phyloP scores from a whole-genome alignment of 257 asterid genomes.

The Primulina tabacum region DNA sequence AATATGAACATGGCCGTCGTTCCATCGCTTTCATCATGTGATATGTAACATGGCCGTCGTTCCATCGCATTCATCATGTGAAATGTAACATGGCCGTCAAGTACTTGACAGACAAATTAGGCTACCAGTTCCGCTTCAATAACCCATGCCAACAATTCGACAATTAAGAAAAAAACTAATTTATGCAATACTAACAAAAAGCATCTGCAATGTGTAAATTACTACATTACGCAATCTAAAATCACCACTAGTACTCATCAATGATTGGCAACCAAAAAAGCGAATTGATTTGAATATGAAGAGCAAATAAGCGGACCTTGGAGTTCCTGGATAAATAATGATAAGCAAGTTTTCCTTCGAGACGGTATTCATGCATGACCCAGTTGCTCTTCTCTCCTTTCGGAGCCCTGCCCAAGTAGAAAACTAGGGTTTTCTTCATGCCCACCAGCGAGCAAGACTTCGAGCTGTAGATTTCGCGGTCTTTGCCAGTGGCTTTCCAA shows the following conservation, averaged over 20 bases:
- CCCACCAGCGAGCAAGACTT: conserved; percentile 69
- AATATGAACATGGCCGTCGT: too few species aligned
- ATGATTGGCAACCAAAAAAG: too few species aligned
- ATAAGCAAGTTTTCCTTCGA: conserved; percentile 78
- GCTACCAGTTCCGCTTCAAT: too few species aligned
- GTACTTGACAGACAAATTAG: neutral
- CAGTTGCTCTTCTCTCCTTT: conserved; percentile 85
- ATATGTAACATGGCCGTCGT: too few species aligned
- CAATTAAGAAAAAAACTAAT: too few species aligned
- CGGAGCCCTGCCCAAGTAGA: conserved; percentile 81
- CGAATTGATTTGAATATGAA: too few species aligned
- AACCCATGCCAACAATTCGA: too few species aligned
- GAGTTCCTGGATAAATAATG: conserved; percentile 66
- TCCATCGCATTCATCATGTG: neutral
- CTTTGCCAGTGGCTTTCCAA: conserved; percentile 97
- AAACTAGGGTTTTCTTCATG: conserved; percentile 99
- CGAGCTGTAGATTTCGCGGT: conserved; percentile 75
- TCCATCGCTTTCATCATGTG: neutral
- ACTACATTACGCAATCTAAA: neutral
- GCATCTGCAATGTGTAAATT: too few species aligned
- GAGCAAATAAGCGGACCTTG: conserved; percentile 41
- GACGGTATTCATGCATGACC: conserved; percentile 97
- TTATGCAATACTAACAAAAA: neutral
- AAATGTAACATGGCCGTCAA: neutral
- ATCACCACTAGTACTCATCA: neutral